Conservation (phyloP, 306 rosid species). For the cucumber (Cucumis sativus) region DNA sequence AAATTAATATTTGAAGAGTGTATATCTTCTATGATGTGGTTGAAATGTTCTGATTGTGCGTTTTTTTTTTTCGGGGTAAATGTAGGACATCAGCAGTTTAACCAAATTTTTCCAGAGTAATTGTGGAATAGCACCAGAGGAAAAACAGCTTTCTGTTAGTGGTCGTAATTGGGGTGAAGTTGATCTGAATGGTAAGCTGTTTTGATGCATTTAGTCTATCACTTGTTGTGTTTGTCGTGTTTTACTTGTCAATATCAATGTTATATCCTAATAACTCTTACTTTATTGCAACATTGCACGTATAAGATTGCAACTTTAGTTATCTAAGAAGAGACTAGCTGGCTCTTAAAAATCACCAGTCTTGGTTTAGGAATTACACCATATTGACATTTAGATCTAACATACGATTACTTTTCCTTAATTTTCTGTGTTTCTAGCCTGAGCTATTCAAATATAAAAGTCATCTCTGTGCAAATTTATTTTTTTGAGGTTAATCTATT, state of each 20-base stretch:
- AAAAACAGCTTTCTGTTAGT: slow-evolving; percentile 88
- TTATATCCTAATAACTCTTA: no score
- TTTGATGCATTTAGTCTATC: slow-evolving; percentile 1
- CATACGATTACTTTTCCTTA: no score
- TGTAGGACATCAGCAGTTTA: slow-evolving; percentile 70
- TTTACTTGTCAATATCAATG: no score
- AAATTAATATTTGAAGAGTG: neutral
- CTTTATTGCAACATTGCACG: no score
- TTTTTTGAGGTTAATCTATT: neutral
- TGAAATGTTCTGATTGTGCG: neutral
- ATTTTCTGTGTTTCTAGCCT: no score
- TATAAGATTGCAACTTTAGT: neutral
- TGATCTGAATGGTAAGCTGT: slow-evolving; percentile 69
- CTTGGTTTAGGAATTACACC: neutral
- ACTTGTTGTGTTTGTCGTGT: neutral
- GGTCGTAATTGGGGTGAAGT: slow-evolving; percentile 99
- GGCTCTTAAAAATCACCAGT: neutral
- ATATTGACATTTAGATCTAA: neutral
- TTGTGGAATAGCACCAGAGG: slow-evolving; percentile 61
- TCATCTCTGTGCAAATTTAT: neutral
- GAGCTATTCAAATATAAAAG: neutral
- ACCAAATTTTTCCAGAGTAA: slow-evolving; percentile 65
- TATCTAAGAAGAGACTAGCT: neutral
- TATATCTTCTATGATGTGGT: neutral
- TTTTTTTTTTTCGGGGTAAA: neutral